Base-by-base conservation (phyloP, 2,329 filamentous ascomycete species). In the Colletotrichum abscissum region DNA sequence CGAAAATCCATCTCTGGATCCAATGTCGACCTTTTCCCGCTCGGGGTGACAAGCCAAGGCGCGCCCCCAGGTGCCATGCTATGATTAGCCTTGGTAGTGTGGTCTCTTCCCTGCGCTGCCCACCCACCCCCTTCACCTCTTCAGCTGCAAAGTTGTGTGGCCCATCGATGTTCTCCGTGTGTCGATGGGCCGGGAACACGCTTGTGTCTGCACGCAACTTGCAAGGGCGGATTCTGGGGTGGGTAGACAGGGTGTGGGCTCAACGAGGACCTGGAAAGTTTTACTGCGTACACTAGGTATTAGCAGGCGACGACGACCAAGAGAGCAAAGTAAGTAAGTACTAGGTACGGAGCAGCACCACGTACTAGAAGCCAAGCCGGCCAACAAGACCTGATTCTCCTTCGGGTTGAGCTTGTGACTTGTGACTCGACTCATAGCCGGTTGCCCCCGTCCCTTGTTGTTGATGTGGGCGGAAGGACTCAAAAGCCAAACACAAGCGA, bases 31-130 rank as follows among this genome's bases (percentile, higher is more conserved):
- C 55, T 38, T 65, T 60, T 65, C 60, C 70, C 59, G 55, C 70
- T 57, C 65, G 70, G 67, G 42, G 55, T 49, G 65, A 64, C 65
- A 64, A 72, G 66, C 66, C 54, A 72, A 72, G 66, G 59, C 67
- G 58, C 55, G 46, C 59, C 30, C 70, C 69, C 69, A 30, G 69
- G 64, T 69, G 64, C 70, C 67, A 64, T 73, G 55, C 70, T 73
- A 70, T 73, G 67, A 70, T 70, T 73, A 73, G 70, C 49, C 60
- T 73, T 49, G 60, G 28, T 46, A 69, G 55, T 65, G 55, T 49
- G 54, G 60, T 28, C 65, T 42, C n/a, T n/a, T 59, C 42, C 52
- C 28, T 63, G 33, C 46, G 19, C 64, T 49, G 54, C 54, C 28
- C 42, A 49, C 49, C 59, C 58, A 38, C 28, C 42, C 64, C 55